Base-by-base conservation (phyloP, 2,329 filamentous ascomycete genomes). In the Cladosporium sp. region DNA sequence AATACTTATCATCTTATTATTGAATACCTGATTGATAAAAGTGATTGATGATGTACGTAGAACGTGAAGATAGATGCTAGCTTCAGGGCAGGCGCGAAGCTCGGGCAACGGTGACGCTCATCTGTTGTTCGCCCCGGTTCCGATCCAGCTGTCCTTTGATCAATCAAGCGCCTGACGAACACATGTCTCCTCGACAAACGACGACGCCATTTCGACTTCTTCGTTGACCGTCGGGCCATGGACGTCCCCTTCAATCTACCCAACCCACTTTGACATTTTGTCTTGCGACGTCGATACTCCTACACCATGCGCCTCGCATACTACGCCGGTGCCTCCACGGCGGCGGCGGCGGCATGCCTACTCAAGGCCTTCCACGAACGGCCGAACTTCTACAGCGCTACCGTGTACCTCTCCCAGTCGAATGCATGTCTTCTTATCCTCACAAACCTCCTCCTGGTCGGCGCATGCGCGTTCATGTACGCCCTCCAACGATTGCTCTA, bases 361-460 rank as follows among this genome's bases (percentile, higher is more conserved):
- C 72, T 95, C 52, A 93, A 91, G 66, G 92, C 93, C 55, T 92
- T 97, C 71, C 86, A 93, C 65, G 88, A 97, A 72, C 83, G 93
- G 57, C 85, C 93, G 56, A 98, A 98, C 72, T 98, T 97, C 77
- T 98, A 98, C 74, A 94, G 92, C 49, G 91, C 93, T 58, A 93
- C 90, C 72, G 93, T 98, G 42, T 95, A 97, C 71, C 82, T 98
- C 43, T 88, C 91, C 35, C 92, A 97, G 71, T 96, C 90, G 70
- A 97, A 93, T 73, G 85, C 94, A 61, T 97, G 92, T 67, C 76
- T 97, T 47, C 87, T 97, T 81, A 91, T 95, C 56, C 77, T 98
- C 61, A 88, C 92, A 64, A 98, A 98, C 67, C 79, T 97, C 59
- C 82, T 88, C 52, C 83, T 97, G 53, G 79, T 98, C 47, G 68